phyloP scores from a whole-genome alignment of 2,329 filamentous ascomycete species.

The Phyllosticta citriasiana region DNA sequence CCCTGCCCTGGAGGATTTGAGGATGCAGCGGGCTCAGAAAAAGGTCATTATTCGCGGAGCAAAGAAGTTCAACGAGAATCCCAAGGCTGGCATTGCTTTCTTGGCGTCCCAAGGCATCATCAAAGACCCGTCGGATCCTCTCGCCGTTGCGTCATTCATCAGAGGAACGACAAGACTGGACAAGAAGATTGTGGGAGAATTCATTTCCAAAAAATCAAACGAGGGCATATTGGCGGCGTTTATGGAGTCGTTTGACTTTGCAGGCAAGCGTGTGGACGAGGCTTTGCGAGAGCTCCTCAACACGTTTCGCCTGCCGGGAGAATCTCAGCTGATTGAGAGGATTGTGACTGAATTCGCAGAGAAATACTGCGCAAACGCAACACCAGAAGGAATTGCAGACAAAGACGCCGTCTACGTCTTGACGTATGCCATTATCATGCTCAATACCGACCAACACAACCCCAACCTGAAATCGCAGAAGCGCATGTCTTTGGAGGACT shows the following conservation, averaged over 20 bases:
- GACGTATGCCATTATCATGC: slow-evolving; percentile 92
- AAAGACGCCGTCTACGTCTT: slow-evolving; percentile 84
- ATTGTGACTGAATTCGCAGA: slow-evolving; percentile 83
- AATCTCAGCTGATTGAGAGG: slow-evolving; percentile 84
- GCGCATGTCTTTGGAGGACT: slow-evolving; percentile 77
- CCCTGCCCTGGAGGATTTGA: slow-evolving; percentile 54
- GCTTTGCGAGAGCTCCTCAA: slow-evolving; percentile 79
- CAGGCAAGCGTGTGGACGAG: slow-evolving; percentile 78
- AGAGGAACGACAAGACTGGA: slow-evolving; percentile 80
- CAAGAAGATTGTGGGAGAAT: slow-evolving; percentile 86
- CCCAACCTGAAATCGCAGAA: slow-evolving; percentile 70
- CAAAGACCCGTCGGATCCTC: slow-evolving; percentile 59
- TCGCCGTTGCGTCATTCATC: slow-evolving; percentile 75
- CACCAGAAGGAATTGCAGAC: slow-evolving; percentile 66
- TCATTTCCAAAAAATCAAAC: slow-evolving; percentile 81
- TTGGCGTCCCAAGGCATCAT: slow-evolving; percentile 82
- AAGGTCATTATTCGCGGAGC: slow-evolving; percentile 81
- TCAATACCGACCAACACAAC: slow-evolving; percentile 96
- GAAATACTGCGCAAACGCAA: slow-evolving; percentile 63
- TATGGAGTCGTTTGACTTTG: slow-evolving; percentile 79
- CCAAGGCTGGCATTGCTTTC: slow-evolving; percentile 79
- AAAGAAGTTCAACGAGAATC: slow-evolving; percentile 88
- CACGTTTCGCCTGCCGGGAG: slow-evolving; percentile 86
- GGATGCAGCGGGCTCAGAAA: slow-evolving; percentile 68
- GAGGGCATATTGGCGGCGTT: slow-evolving; percentile 78